Evolutionary conservation across 2,329 filamentous ascomycete genomes (phyloP), one percentile per base, ranked within the genome.

Genomic region (Microdochium nivale): DNA sequence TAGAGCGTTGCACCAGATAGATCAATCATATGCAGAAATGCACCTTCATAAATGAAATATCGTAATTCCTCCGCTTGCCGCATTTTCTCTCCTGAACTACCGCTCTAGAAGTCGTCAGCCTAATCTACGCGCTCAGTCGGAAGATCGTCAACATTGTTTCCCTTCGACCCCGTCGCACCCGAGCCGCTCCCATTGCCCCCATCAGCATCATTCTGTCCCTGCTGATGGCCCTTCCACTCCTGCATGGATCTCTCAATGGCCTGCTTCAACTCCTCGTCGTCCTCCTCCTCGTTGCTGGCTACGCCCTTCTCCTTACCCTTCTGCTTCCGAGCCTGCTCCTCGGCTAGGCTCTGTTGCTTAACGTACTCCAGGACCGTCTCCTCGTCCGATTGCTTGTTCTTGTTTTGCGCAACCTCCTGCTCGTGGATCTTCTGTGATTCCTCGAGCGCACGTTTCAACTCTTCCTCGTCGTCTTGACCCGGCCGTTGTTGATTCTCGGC

Each of bases 351-450:
- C 70, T 90, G 86, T 70, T 83, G 86, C 74, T 86, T 87, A 40
- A 90, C 77, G 65, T 88, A 90, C 60, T 90, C 86, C 63, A 91
- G 66, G 9, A 90, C 80, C 53, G 87, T 81, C 52, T 89, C 80
- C 62, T 91, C 86, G 61, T 90, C 87, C 0, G 75, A 79, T 60
- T 68, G 74, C 51, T 70, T 65, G 35, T 64, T 68, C 48, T 66
- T 64, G 33, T 72, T 67, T 3, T 70, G 67, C 44, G 69, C 66
- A 56, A 74, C 59, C 50, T 77, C 66, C 32, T 73, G 65, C 50
- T 67, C 65, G 24, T 78, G 74, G 13, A 68, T 70, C 8, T 67
- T 66, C 57, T 73, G 70, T 0, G 73, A 77, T 49, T 72, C 73
- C 48, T 72, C 71, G 33, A 81, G 67, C 1, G 72, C 78, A 10